These are phyloP conservation scores for Leishmania aethiopica DNA, from an alignment of 208 protist species.

Conservation along the genomic window DNA sequence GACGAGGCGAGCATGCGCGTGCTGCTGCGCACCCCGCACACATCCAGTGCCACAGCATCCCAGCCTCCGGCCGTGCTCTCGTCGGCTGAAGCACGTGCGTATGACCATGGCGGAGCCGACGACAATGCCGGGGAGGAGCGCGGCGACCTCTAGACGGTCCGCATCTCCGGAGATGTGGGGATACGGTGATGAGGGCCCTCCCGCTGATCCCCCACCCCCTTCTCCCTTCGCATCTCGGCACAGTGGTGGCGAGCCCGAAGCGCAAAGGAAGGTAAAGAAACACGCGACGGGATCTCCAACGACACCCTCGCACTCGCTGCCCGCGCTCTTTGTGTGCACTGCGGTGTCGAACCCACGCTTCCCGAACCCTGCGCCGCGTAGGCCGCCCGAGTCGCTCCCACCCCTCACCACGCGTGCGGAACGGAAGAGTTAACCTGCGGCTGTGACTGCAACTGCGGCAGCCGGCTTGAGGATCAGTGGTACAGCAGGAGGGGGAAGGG, in stretches of 20 bases:
- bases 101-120: background rate
- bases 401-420: background rate
- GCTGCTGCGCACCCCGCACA: constrained; percentile 13
- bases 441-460: background rate
- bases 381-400: background rate
- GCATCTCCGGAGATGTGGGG: background rate
- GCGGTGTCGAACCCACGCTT: background rate
- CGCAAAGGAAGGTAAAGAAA: background rate
- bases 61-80: background rate
- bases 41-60: background rate
- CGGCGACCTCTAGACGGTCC: background rate
- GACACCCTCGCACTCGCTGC: background rate
- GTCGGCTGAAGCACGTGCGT: constrained; percentile 1
- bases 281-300: background rate
- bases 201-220: background rate
- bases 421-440: background rate
- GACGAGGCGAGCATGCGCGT: constrained; percentile 24
- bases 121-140: background rate
- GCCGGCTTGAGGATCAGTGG: background rate
- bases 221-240: background rate
- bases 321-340: background rate
- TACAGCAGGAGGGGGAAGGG: background rate
- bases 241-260: background rate
- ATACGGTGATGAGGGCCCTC: background rate
- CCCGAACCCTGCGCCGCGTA: background rate